Evolutionary conservation across 2,329 filamentous ascomycete species (phyloP).

Genomic region (Diplodia seriata): DNA sequence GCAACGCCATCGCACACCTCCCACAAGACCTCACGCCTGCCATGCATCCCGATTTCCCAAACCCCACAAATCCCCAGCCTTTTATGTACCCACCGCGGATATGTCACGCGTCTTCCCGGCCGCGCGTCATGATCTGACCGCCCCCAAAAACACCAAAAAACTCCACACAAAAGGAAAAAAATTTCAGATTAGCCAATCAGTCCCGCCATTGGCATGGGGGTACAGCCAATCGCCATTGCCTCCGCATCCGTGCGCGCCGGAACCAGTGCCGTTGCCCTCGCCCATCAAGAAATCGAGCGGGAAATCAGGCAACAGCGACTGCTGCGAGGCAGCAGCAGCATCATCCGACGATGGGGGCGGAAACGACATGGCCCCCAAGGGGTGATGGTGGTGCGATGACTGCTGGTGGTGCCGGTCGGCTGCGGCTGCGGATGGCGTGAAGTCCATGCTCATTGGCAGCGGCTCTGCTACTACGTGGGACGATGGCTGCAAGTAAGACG

Average conservation of each 20-base stretch:
- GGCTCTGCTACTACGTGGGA: neutral
- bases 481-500: neutral
- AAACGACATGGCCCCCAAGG: neutral
- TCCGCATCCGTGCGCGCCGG: neutral
- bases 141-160: no score
- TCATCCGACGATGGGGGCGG: neutral
- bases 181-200: neutral
- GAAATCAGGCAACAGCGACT: neutral
- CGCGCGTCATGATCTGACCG: no score
- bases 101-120: no score
- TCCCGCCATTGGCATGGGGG: neutral
- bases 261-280: neutral
- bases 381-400: neutral
- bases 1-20: no score
- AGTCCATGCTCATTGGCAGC: neutral
- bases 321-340: neutral
- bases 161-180: no score
- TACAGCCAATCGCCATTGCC: neutral
- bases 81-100: no score
- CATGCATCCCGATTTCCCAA: no score
- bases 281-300: neutral
- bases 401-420: neutral
- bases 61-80: no score
- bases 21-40: no score
- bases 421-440: neutral